Evolutionary conservation across 176 grass and related monocot genomes (phyloP).

Genomic region (Microstegium vimineum): DNA sequence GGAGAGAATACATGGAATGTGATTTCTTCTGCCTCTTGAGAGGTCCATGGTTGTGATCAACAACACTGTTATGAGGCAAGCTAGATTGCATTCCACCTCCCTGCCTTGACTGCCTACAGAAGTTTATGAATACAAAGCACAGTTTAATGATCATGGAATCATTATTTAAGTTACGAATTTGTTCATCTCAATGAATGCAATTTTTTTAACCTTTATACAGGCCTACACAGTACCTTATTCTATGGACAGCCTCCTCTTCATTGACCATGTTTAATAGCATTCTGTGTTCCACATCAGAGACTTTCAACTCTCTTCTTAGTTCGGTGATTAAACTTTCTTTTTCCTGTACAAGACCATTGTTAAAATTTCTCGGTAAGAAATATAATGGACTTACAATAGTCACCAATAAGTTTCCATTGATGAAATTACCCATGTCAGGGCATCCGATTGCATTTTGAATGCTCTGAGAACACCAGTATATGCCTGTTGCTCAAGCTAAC

Average conservation of each 20-base stretch:
- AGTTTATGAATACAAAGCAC: neutral
- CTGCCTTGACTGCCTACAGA: constrained; percentile 50
- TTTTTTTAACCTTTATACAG: neutral
- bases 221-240: constrained; percentile 35
- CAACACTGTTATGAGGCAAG: constrained; percentile 11
- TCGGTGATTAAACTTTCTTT: constrained; percentile 71
- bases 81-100: constrained; percentile 29
- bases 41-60: constrained; percentile 23
- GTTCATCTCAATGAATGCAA: neutral
- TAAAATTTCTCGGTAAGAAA: neutral
- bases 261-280: constrained; percentile 61
- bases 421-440: constrained; percentile 62
- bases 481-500: constrained; percentile 65
- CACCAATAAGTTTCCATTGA: neutral
- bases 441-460: constrained; percentile 76
- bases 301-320: constrained; percentile 58
- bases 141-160: neutral
- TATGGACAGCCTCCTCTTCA: constrained; percentile 49
- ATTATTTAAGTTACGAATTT: neutral
- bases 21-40: constrained; percentile 42
- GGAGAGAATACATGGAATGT: constrained; percentile 7
- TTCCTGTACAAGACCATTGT: constrained; percentile 44
- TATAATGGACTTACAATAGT: neutral
- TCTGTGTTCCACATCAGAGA: constrained; percentile 68
- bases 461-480: constrained; percentile 75